These are phyloP conservation scores for Cladosporium colombiae DNA, from an alignment of 2,329 filamentous ascomycete species.

Conservation along the genomic window DNA sequence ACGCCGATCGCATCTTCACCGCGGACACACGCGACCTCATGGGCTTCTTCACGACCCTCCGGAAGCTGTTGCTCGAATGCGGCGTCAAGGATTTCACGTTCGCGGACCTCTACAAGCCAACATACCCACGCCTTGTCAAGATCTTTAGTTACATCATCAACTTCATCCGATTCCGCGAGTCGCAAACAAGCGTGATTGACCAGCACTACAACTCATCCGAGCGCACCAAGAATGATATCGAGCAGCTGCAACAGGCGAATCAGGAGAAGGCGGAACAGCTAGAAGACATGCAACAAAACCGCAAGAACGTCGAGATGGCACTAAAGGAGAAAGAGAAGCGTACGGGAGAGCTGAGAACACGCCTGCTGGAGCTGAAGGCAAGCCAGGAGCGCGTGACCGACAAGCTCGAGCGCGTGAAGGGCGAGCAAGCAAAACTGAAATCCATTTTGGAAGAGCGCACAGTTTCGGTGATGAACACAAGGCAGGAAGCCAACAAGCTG, in stretches of 20 bases:
- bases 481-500: conserved; percentile 85
- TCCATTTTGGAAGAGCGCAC: conserved; percentile 70
- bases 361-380: conserved; percentile 75
- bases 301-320: conserved; percentile 76
- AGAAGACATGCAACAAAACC: conserved; percentile 76
- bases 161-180: conserved; percentile 95
- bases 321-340: conserved; percentile 81
- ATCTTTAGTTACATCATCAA: conserved; percentile 99
- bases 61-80: conserved; percentile 77
- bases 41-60: conserved; percentile 88
- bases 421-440: conserved; percentile 76
- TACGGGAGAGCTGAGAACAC: conserved; percentile 83
- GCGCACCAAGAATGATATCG: conserved; percentile 81
- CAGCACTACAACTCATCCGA: conserved; percentile 92
- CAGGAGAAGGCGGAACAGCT: conserved; percentile 80
- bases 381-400: conserved; percentile 82
- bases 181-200: conserved; percentile 85
- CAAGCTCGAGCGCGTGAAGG: conserved; percentile 78
- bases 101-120: conserved; percentile 86
- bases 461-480: conserved; percentile 67
- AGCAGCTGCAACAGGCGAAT: conserved; percentile 81
- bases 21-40: conserved; percentile 89
- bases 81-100: conserved; percentile 93
- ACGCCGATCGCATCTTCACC: conserved; percentile 74
- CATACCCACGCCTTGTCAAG: conserved; percentile 84